phyloP scores from a whole-genome alignment of 208 protist genomes.

The Leptomonas pyrrhocoris region DNA sequence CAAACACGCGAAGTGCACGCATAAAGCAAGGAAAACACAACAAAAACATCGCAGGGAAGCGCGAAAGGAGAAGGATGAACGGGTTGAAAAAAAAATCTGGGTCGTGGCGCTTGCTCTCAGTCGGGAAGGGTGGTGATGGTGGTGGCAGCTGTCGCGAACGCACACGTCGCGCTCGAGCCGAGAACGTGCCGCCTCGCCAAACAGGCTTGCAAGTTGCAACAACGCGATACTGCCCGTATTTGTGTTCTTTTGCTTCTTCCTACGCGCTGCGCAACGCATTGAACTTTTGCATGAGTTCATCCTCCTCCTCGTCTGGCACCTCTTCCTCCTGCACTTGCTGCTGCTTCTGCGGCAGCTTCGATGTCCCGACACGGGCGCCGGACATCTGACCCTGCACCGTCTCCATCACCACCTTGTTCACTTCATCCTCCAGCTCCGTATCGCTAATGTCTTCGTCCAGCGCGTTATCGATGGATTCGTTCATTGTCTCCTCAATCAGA shows the following conservation, averaged over 20 bases:
- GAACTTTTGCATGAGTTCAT: slow-evolving; percentile 60
- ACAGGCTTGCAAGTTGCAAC: no score
- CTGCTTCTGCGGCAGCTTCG: slow-evolving; percentile 51
- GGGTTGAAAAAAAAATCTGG: no score
- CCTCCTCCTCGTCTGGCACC: slow-evolving; percentile 40
- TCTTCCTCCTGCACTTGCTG: slow-evolving; percentile 45
- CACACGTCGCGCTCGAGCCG: no score
- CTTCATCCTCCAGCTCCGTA: slow-evolving; percentile 87
- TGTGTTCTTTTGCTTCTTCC: not conserved
- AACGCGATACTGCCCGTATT: no score
- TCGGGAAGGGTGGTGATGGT: no score
- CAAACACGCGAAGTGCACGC: no score
- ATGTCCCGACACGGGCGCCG: slow-evolving; percentile 57
- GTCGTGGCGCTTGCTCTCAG: no score
- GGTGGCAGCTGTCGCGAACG: no score
- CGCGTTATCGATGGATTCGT: slow-evolving; percentile 84
- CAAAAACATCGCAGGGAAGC: not conserved
- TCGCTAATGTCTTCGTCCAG: slow-evolving; percentile 88
- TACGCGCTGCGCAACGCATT: slow-evolving; percentile 57
- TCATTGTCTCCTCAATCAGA: slow-evolving; percentile 91
- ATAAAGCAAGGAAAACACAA: not conserved
- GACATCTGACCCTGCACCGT: slow-evolving; percentile 75
- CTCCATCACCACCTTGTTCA: slow-evolving; percentile 89
- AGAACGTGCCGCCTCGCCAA: no score
- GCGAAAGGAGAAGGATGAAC: not conserved